phyloP scores from a whole-genome alignment of 2,329 filamentous ascomycete species.

The Gaeumannomyces tritici region DNA sequence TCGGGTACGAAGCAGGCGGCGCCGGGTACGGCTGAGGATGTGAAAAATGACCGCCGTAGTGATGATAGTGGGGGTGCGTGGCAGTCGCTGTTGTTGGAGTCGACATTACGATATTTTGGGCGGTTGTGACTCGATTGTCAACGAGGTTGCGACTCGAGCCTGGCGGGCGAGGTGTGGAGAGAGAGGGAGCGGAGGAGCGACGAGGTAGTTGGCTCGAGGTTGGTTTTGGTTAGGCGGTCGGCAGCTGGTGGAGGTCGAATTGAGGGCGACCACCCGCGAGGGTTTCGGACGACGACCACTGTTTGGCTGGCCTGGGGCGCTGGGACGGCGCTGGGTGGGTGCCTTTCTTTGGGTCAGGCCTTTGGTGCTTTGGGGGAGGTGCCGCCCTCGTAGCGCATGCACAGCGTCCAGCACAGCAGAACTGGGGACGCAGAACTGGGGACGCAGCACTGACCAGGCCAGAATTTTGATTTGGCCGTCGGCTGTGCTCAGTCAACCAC shows the following conservation, averaged over 20 bases:
- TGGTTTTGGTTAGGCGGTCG: neutral
- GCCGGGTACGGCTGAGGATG: slow-evolving; percentile 33
- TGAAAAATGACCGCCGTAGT: slow-evolving; percentile 53
- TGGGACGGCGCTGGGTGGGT: neutral
- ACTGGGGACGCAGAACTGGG: neutral
- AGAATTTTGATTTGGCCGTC: neutral
- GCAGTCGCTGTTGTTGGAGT: slow-evolving; percentile 71
- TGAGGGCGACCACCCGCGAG: neutral
- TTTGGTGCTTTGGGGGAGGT: neutral
- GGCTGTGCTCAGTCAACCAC: neutral
- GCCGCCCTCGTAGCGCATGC: neutral
- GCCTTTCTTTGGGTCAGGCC: no score
- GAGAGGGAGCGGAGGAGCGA: slow-evolving; percentile 2
- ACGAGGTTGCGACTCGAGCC: slow-evolving; percentile 4
- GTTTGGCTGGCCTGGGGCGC: neutral
- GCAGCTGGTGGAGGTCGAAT: neutral
- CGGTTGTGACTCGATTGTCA: neutral
- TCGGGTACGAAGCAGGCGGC: slow-evolving; percentile 22
- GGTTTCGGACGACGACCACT: neutral
- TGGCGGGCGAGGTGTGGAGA: slow-evolving; percentile 3
- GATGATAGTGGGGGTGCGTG: slow-evolving; percentile 60
- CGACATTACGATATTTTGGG: slow-evolving; percentile 50
- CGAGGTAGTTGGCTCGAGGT: neutral
- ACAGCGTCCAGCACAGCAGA: neutral
- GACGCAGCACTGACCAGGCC: neutral